Conservation (phyloP, 2,329 filamentous ascomycete species). For the Sarocladium brachiariae region DNA sequence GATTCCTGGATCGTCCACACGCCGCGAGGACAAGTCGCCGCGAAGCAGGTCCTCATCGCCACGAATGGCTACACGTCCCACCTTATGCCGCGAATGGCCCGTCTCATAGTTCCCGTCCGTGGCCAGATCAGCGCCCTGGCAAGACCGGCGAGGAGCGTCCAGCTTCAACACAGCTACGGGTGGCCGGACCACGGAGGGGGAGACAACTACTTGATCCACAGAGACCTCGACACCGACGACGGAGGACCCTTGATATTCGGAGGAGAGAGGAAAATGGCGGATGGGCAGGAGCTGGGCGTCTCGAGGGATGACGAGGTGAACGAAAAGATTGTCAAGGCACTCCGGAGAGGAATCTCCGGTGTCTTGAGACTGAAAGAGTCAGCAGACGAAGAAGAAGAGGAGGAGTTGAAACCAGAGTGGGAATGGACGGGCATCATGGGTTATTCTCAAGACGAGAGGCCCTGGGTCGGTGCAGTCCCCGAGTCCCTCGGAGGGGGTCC, state of each 20-base stretch:
- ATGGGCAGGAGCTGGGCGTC: constrained; percentile 40
- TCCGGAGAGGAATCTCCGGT: constrained; percentile 38
- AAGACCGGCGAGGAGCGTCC: constrained; percentile 38
- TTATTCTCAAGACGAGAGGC: constrained; percentile 58
- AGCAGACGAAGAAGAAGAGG: constrained; percentile 27
- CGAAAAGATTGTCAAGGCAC: constrained; percentile 44
- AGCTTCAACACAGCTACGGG: constrained; percentile 53
- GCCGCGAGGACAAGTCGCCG: constrained; percentile 56
- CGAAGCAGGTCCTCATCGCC: constrained; percentile 63
- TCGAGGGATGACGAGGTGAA: constrained; percentile 56
- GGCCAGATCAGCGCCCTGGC: constrained; percentile 64
- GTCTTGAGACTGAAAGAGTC: constrained; percentile 35
- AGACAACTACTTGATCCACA: constrained; percentile 64
- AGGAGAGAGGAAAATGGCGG: constrained; percentile 55
- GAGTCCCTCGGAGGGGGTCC: constrained; percentile 38
- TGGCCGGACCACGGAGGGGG: constrained; percentile 38
- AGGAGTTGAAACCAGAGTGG: constrained; percentile 44
- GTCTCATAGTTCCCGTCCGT: constrained; percentile 69
- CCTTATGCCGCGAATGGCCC: constrained; percentile 60
- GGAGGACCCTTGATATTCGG: constrained; percentile 57
- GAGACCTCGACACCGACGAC: constrained; percentile 47
- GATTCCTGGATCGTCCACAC: constrained; percentile 57
- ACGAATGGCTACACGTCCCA: constrained; percentile 81
- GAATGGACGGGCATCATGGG: constrained; percentile 82
- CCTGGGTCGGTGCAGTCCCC: constrained; percentile 67